Conservation (phyloP, 1,284 basidiomycete species). For the Pulchroboletus neoregius region DNA sequence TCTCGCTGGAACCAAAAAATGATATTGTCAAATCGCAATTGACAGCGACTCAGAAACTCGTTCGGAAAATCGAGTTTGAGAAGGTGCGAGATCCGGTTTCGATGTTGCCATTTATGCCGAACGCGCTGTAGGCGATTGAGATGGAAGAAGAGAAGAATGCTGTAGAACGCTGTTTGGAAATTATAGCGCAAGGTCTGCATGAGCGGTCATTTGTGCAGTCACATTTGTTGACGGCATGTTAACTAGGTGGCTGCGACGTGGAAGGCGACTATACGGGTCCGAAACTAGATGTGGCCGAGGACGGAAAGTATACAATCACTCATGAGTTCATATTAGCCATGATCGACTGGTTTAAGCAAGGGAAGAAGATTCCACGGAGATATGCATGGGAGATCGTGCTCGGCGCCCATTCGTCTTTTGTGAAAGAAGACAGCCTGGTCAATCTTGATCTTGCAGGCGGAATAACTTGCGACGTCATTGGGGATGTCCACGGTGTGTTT, state of each 20-base stretch:
- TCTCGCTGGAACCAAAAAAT: constrained; percentile 88
- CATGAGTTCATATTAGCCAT: constrained; percentile 79
- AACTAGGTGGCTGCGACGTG: constrained; percentile 65
- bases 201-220: neutral
- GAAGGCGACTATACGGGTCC: constrained; percentile 71
- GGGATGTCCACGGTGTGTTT: constrained; percentile 78
- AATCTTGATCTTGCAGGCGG: constrained; percentile 76
- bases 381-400: constrained; percentile 96
- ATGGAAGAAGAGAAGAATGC: constrained; percentile 81
- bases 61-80: constrained; percentile 84
- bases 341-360: constrained; percentile 91
- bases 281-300: constrained; percentile 48
- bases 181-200: constrained; percentile 70
- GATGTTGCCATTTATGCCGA: neutral
- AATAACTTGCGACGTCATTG: constrained; percentile 85
- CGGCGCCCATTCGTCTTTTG: constrained; percentile 76
- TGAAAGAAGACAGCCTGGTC: constrained; percentile 80
- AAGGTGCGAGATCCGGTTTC: constrained; percentile 49
- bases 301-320: constrained; percentile 70
- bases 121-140: constrained; percentile 71
- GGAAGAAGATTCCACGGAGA: constrained; percentile 81
- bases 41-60: constrained; percentile 85
- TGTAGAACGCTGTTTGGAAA: constrained; percentile 67
- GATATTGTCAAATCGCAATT: constrained; percentile 77
- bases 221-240: constrained; percentile 3